Conservation (phyloP, 2,329 filamentous ascomycete genomes). For the Penicillium aurantiogriseum region DNA sequence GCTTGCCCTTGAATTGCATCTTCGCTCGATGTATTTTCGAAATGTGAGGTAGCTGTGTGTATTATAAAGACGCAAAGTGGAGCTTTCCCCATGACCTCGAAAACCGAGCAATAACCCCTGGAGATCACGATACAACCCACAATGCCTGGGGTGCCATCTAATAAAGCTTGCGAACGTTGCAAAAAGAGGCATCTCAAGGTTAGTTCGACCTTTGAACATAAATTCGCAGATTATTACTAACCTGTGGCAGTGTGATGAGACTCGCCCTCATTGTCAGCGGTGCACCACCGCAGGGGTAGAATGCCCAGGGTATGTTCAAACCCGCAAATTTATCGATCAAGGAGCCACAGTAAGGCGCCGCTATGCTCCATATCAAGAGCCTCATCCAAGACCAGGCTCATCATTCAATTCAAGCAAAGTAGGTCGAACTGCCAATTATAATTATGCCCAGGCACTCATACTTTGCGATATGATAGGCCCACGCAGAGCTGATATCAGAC, state of each 20-base stretch:
- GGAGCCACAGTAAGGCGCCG: slow-evolving; percentile 41
- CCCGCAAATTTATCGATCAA: slow-evolving; percentile 46
- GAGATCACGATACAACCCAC: slow-evolving; percentile 5
- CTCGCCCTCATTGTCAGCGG: slow-evolving; percentile 39
- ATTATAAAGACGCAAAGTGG: background rate
- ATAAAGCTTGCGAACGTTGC: slow-evolving; percentile 42
- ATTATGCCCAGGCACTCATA: background rate
- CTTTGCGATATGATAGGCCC: slow-evolving; percentile 2
- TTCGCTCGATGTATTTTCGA: background rate
- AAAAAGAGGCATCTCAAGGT: slow-evolving; percentile 43
- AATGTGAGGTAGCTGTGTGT: background rate
- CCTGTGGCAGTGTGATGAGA: slow-evolving; percentile 39
- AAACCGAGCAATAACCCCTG: background rate
- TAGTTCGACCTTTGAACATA: background rate
- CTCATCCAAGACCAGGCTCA: slow-evolving; percentile 9
- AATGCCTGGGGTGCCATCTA: slow-evolving; percentile 43
- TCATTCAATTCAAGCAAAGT: slow-evolving; percentile 4
- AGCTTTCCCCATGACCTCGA: background rate
- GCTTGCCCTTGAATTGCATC: background rate
- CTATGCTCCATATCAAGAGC: slow-evolving; percentile 40
- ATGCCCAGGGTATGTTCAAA: slow-evolving; percentile 45
- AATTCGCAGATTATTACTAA: background rate
- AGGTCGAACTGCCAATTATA: background rate
- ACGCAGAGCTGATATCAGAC: slow-evolving; percentile 1
- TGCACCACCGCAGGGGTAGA: slow-evolving; percentile 39